These are phyloP conservation scores for Tylopilus sp. DNA, from an alignment of 1,284 basidiomycete genomes.

Conservation along the genomic window DNA sequence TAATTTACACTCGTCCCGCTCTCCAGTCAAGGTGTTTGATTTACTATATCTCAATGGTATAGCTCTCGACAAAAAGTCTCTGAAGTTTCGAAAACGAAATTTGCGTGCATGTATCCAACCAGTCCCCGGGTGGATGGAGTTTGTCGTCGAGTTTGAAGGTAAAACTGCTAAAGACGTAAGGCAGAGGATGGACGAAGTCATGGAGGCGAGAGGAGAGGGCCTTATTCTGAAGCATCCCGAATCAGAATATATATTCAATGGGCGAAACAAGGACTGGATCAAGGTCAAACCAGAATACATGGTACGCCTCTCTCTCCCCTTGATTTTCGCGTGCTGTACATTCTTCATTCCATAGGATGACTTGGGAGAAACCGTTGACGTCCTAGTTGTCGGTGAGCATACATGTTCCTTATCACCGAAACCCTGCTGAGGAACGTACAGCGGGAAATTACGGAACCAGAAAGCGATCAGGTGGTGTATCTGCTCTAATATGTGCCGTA, in stretches of 20 bases:
- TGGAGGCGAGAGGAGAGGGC: constrained; percentile 84
- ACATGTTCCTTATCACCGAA: not conserved
- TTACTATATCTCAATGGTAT: constrained; percentile 81
- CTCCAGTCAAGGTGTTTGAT: constrained; percentile 90
- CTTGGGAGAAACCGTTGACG: constrained; percentile 85
- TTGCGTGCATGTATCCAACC: constrained; percentile 58
- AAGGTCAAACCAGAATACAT: constrained; percentile 95
- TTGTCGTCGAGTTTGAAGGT: constrained; percentile 67
- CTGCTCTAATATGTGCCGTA: constrained; percentile 74
- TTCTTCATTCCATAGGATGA: constrained; percentile 56
- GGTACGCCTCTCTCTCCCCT: constrained; percentile 42
- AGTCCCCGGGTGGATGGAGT: constrained; percentile 77
- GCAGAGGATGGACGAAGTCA: constrained; percentile 72
- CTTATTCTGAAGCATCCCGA: constrained; percentile 85
- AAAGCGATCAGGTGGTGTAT: constrained; percentile 75
- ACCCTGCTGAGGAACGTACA: constrained; percentile 24
- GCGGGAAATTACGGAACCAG: constrained; percentile 74
- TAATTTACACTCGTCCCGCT: not conserved
- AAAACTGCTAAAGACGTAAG: constrained; percentile 78
- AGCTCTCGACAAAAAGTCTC: constrained; percentile 61
- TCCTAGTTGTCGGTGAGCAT: constrained; percentile 77
- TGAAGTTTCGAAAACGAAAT: constrained; percentile 68
- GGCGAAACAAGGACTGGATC: constrained; percentile 86
- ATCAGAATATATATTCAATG: constrained; percentile 78
- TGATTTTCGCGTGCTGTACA: not conserved